Base-by-base conservation (phyloP, 441 rosid species). In the Melastoma candidum region DNA sequence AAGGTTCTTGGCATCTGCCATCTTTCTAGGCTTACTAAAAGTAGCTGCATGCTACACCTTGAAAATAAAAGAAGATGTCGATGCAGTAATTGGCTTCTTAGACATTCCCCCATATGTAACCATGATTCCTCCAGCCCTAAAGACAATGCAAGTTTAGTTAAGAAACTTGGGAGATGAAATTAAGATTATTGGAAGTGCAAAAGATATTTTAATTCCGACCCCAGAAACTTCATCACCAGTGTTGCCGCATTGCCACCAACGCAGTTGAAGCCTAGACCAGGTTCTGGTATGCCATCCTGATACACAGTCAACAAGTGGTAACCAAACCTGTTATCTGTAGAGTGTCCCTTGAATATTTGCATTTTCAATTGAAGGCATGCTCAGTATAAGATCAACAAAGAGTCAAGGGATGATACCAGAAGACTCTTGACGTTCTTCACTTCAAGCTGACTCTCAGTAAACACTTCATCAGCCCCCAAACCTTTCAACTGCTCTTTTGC, bases 81-180 rank as follows among this genome's bases (percentile, higher is more conserved):
- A 71, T 26, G 77, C 84, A 8, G 82, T 81, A 60, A 90, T 59
- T 54, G 97, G 80, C 56, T 75, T 84, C 69, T 81, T 83, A 24
- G 95, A 87, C 98, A 88, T 92, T 57, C 98, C 95, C 54, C 97
- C 98, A 67, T 88, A 88, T 22, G 98, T 87, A 54, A 85, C 95
- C 95, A 81, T 85, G 6, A 83, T 81, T 70, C 95, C 97, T 63
- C 87, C 82, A 51, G 69, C 78, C 72, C 90, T 81, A 73, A 57
- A 70, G 53, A 36, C 46, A 43, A 29, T 14, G 12, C 32, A 54
- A 44, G 17, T 50, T 47, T 11, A 32, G 47, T 44, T 61, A 22
- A 59, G 48, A 6, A 29, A 29, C 59, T 61, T 58, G 51, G 44
- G 44, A 26, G 13, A 53, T 29, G 36, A 3, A 29, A 29, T 3